Evolutionary conservation across 805 yeast genomes (phyloP).

Genomic region (Metschnikowia lachancei): DNA sequence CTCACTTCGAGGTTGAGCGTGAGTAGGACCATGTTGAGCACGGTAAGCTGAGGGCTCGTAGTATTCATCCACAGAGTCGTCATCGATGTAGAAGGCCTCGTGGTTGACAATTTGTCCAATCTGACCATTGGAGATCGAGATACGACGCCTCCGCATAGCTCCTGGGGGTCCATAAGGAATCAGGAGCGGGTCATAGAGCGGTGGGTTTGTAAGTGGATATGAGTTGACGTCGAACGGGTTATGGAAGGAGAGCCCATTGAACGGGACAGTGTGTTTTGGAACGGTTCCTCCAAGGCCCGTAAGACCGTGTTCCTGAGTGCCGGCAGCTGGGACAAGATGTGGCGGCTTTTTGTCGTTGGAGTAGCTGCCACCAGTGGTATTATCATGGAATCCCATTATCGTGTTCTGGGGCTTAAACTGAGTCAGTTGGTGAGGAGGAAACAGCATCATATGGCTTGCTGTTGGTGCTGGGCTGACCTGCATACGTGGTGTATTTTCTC

Average conservation of each 20-base stretch:
- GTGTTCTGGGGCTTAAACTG: not conserved
- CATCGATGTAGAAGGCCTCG: slow-evolving; percentile 37
- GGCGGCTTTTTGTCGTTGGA: not conserved
- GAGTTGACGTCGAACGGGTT: slow-evolving; percentile 39
- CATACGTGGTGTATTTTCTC: not conserved
- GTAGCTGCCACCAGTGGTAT: not conserved
- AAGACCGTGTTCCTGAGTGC: not conserved
- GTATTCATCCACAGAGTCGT: slow-evolving; percentile 25
- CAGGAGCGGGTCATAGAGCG: slow-evolving; percentile 44
- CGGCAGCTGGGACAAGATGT: not conserved
- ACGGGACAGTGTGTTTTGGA: slow-evolving; percentile 11
- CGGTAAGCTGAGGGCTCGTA: slow-evolving; percentile 2
- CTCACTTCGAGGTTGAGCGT: not conserved
- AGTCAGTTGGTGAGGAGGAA: not conserved
- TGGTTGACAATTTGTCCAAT: slow-evolving; percentile 67
- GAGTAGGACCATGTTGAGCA: not conserved
- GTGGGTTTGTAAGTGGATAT: slow-evolving; percentile 48
- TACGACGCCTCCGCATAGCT: slow-evolving; percentile 53
- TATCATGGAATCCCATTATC: not conserved
- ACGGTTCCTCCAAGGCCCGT: not conserved
- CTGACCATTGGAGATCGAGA: slow-evolving; percentile 82
- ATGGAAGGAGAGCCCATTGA: slow-evolving; percentile 23
- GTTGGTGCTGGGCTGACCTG: not conserved
- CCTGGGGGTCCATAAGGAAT: slow-evolving; percentile 36
- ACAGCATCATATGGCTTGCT: not conserved